phyloP scores from a whole-genome alignment of 257 asterid species.

The Solanum chilense region DNA sequence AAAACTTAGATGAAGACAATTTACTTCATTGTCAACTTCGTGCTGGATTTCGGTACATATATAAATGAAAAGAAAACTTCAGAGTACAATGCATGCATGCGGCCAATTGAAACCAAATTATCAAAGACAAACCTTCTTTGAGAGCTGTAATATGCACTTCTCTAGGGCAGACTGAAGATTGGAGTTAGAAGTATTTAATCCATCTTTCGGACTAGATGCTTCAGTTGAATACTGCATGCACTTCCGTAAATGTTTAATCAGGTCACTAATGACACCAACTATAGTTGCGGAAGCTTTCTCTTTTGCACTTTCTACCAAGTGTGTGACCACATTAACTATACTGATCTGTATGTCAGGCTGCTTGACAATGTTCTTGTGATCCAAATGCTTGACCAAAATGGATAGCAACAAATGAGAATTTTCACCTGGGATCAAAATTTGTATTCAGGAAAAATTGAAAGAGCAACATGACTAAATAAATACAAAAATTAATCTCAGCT shows the following conservation, averaged over 20 bases:
- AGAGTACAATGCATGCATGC: not conserved
- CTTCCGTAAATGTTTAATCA: slow-evolving; percentile 26
- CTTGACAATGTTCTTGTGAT: slow-evolving; percentile 31
- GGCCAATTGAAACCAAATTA: not conserved
- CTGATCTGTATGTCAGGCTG: slow-evolving; percentile 21
- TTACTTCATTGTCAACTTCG: not conserved
- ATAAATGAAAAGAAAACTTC: not conserved
- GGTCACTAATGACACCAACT: slow-evolving; percentile 30
- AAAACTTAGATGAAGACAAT: not conserved
- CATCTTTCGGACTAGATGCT: slow-evolving; percentile 11
- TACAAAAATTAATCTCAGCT: not conserved
- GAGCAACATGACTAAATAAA: not conserved
- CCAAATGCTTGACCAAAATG: slow-evolving; percentile 38
- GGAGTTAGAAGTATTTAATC: slow-evolving; percentile 8
- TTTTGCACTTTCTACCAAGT: slow-evolving; percentile 24
- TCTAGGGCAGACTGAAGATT: slow-evolving; percentile 30
- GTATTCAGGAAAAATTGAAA: not conserved
- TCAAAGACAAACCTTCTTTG: slow-evolving; percentile 25
- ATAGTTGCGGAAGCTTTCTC: slow-evolving; percentile 21
- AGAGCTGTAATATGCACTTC: slow-evolving; percentile 29
- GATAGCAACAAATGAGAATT: slow-evolving; percentile 32
- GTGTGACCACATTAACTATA: slow-evolving; percentile 19
- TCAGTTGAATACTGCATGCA: slow-evolving; percentile 23
- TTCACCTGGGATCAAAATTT: slow-evolving; percentile 19
- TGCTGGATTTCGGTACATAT: not conserved